Conservation (phyloP, 2,329 filamentous ascomycete species). For the Zymoseptoria brevis region DNA sequence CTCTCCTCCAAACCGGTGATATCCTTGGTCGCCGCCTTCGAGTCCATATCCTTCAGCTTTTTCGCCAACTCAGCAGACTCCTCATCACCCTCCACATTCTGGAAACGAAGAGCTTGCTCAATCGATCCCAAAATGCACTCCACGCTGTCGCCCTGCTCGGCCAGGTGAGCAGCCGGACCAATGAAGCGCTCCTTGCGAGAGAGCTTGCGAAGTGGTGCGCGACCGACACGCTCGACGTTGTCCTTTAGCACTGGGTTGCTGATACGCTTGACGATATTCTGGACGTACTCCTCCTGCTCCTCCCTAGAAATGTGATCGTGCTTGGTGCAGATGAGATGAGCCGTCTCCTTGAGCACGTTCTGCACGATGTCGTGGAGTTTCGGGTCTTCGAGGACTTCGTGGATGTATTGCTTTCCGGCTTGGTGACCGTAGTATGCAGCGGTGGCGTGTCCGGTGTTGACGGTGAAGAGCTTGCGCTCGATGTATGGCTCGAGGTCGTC, state of each 20-base stretch:
- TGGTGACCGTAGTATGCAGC: conserved; percentile 93
- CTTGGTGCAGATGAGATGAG: conserved; percentile 76
- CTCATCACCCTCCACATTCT: conserved; percentile 84
- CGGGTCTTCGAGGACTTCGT: conserved; percentile 76
- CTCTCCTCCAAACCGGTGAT: conserved; percentile 70
- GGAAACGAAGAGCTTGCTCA: conserved; percentile 91
- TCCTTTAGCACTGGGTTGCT: conserved; percentile 91
- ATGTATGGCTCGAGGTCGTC: conserved; percentile 89
- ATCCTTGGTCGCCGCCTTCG: conserved; percentile 68
- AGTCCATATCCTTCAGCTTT: conserved; percentile 66
- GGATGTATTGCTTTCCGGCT: conserved; percentile 76
- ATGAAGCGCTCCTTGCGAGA: conserved; percentile 94
- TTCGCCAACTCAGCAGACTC: conserved; percentile 80
- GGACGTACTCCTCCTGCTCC: conserved; percentile 78
- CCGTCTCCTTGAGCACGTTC: conserved; percentile 75
- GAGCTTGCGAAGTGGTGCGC: conserved; percentile 88
- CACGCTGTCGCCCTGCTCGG: conserved; percentile 67
- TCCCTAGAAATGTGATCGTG: conserved; percentile 60
- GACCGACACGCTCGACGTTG: conserved; percentile 87
- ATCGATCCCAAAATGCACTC: conserved; percentile 70
- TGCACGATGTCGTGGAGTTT: conserved; percentile 73
- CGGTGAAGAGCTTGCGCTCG: conserved; percentile 98
- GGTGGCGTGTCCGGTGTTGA: conserved; percentile 96
- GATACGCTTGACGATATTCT: conserved; percentile 87
- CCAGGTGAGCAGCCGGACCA: conserved; percentile 80